These are phyloP conservation scores for Fusarium redolens DNA, from an alignment of 2,329 filamentous ascomycete genomes.

Conservation along the genomic window DNA sequence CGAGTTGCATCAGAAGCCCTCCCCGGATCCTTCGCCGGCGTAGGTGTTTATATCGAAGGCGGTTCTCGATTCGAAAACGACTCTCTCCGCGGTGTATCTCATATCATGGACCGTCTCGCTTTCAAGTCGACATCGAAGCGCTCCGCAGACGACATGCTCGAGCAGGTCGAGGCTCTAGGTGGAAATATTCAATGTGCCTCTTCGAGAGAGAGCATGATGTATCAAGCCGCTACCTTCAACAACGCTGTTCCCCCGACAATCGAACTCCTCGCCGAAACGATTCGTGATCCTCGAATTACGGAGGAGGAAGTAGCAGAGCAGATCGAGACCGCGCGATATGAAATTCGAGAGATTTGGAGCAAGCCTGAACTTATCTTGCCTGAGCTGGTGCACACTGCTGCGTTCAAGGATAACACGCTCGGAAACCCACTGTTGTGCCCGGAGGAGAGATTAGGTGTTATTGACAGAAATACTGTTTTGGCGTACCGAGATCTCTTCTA, in stretches of 20 bases:
- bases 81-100: constrained; percentile 86
- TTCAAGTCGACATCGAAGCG: constrained; percentile 87
- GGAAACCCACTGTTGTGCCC: constrained; percentile 95
- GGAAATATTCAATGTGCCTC: constrained; percentile 98
- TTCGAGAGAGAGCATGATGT: constrained; percentile 96
- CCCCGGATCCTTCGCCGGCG: constrained; percentile 92
- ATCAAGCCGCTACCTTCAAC: constrained; percentile 98
- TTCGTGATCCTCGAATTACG: constrained; percentile 85
- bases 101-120: constrained; percentile 94
- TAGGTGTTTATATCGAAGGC: constrained; percentile 95
- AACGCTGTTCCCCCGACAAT: constrained; percentile 85
- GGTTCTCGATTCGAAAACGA: constrained; percentile 94
- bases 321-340: constrained; percentile 90
- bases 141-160: constrained; percentile 85
- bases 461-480: constrained; percentile 78
- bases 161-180: constrained; percentile 86
- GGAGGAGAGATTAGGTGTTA: constrained; percentile 79
- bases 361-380: constrained; percentile 97
- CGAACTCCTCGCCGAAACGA: constrained; percentile 90
- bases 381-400: constrained; percentile 93
- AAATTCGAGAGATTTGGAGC: constrained; percentile 97
- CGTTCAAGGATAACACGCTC: constrained; percentile 94
- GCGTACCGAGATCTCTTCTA: constrained; percentile 88
- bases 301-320: constrained; percentile 89
- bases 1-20: constrained; percentile 95